Base-by-base conservation (phyloP, 1,284 basidiomycete species). In the Chalciporus sp. region DNA sequence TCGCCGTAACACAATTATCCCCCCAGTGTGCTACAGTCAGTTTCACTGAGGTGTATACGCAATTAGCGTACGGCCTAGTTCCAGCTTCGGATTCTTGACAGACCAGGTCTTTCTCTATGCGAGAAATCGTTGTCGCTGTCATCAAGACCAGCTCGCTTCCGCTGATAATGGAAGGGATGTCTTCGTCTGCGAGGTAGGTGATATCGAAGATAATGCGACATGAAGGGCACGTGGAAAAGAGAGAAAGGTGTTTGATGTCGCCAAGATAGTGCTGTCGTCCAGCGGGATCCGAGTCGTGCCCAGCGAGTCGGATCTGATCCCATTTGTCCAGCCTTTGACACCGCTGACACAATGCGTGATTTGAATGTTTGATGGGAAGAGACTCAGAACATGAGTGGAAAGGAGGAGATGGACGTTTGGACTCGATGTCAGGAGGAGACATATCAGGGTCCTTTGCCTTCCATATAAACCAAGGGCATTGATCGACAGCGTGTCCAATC, bases 191-290 rank as follows among this genome's bases (percentile, higher is more conserved):
- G 8, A 61, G 31, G 19, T 41, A n/a, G n/a, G 28, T 59, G 19
- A 48, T 31, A 31, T 61, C 29, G 39, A 63, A 58, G 9, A 55
- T 46, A 17, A 63, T 41, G 42, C 58, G 49, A 41, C 55, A 63
- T 23, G 55, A 8, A 10, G 53, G 46, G 19, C 58, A 56, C 6
- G 53, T 54, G 3, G 58, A 45, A 17, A 57, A 51, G 2, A 62
- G n/a, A n/a, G 35, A 19, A n/a, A 64, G 48, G 2, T 45, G 52
- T 17, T 1, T 12, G 7, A 63, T 16, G 27, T 40, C 47, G 8
- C 53, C 53, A 2, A 63, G 51, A 14, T 40, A 7, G 17, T 16
- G 42, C 43, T n/a, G 62, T 51, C 31, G 20, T 23, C 28, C 8
- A 40, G n/a, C 19, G 17, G 11, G 11, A 33, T 11, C 1, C 17